Evolutionary conservation across 2,329 filamentous ascomycete species (phyloP).

Genomic region (Mycocentrospora acerina): DNA sequence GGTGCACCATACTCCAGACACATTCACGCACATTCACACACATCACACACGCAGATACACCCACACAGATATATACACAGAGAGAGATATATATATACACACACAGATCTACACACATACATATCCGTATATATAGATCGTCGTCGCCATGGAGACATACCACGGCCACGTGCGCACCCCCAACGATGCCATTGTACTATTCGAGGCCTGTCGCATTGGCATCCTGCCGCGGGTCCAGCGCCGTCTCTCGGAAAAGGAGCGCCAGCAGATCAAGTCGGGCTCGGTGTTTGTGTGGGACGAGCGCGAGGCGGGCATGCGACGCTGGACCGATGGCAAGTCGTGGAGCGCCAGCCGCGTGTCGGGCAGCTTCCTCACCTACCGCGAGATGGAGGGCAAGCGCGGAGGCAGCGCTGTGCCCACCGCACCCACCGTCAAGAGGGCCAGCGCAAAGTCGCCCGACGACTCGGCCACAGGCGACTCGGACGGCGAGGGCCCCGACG

Average conservation of each 20-base stretch:
- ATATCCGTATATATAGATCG: too few relatives aligned
- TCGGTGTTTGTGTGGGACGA: slow-evolving; percentile 99
- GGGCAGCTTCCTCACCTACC: slow-evolving; percentile 94
- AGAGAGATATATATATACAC: too few relatives aligned
- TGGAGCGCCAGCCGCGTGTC: slow-evolving; percentile 98
- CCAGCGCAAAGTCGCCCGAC: slow-evolving; percentile 75
- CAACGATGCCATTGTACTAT: slow-evolving; percentile 95
- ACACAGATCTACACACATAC: too few relatives aligned
- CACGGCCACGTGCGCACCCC: slow-evolving; percentile 94
- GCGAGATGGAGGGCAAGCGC: slow-evolving; percentile 98
- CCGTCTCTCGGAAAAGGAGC: slow-evolving; percentile 91
- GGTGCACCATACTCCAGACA: neutral
- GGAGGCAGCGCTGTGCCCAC: slow-evolving; percentile 68
- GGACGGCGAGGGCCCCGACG: slow-evolving; percentile 63
- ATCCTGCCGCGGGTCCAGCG: slow-evolving; percentile 89
- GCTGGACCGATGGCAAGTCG: slow-evolving; percentile 98
- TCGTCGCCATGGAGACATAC: slow-evolving; percentile 93
- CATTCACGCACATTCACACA: neutral
- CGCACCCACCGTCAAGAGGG: slow-evolving; percentile 33
- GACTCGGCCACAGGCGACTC: slow-evolving; percentile 80
- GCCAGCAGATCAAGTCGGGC: slow-evolving; percentile 91
- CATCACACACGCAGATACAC: too few relatives aligned
- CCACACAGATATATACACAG: too few relatives aligned
- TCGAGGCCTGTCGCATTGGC: slow-evolving; percentile 91
- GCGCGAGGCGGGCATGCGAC: slow-evolving; percentile 93